These are phyloP conservation scores for Ceratocystis destructans DNA, from an alignment of 2,329 filamentous ascomycete genomes.

Conservation along the genomic window DNA sequence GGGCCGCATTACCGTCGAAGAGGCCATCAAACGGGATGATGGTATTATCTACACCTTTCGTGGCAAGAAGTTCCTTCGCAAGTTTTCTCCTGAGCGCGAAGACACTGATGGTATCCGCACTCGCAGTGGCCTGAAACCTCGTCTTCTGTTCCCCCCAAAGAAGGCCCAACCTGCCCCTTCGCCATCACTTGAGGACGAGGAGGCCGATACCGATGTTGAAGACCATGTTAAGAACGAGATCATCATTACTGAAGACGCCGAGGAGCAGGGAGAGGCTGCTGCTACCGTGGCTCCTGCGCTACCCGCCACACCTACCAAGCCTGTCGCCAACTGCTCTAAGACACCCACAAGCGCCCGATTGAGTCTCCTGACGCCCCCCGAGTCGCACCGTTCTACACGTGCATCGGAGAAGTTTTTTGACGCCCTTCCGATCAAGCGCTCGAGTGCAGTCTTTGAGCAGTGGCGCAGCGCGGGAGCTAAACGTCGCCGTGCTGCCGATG, in stretches of 20 bases:
- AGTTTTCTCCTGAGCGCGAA: conserved; percentile 38
- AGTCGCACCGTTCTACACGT: conserved; percentile 47
- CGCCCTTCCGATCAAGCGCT: conserved; percentile 44
- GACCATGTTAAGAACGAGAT: conserved; percentile 29
- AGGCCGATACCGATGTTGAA: conserved; percentile 46
- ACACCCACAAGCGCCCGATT: conserved; percentile 45
- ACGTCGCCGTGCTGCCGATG: conserved; percentile 31
- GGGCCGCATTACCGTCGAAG: conserved; percentile 45
- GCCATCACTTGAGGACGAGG: conserved; percentile 39
- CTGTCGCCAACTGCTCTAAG: conserved; percentile 13
- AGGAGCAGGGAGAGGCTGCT: conserved; percentile 20
- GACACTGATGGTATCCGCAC: conserved; percentile 33
- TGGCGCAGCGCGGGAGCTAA: conserved; percentile 26
- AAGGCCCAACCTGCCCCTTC: conserved; percentile 31
- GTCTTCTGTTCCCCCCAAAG: conserved; percentile 51
- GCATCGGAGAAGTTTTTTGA: conserved; percentile 37
- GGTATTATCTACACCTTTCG: conserved; percentile 67
- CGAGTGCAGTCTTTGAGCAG: conserved; percentile 14
- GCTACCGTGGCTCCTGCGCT: conserved; percentile 14
- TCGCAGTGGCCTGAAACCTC: conserved; percentile 56
- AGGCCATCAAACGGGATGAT: conserved; percentile 51
- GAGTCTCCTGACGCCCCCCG: conserved; percentile 47
- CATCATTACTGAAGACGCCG: conserved; percentile 20
- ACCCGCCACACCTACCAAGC: conserved; percentile 30
- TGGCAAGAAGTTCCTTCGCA: conserved; percentile 65